phyloP scores from a whole-genome alignment of 495 filamentous ascomycete genomes.

The Xylaria curta region DNA sequence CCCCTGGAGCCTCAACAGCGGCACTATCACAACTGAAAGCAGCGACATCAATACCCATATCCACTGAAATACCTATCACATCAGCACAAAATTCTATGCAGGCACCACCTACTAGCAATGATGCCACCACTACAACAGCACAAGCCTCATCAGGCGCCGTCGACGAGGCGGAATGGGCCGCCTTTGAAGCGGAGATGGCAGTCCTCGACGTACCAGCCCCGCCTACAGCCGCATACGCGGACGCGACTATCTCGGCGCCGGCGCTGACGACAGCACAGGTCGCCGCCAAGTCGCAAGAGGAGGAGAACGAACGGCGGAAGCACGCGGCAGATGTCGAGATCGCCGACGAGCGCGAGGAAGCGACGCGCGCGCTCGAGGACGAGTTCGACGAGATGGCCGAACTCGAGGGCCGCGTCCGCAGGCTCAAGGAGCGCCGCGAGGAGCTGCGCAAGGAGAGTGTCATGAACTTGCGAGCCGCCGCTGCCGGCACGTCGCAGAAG shows the following conservation, averaged over 20 bases:
- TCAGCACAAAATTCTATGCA: conserved; percentile 29
- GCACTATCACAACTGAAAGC: conserved; percentile 13
- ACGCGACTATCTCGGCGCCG: conserved; percentile 73
- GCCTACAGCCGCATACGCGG: conserved; percentile 36
- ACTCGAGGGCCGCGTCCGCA: conserved; percentile 78
- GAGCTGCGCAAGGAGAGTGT: conserved; percentile 49
- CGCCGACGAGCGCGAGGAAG: conserved; percentile 84
- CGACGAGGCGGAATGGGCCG: conserved; percentile 88
- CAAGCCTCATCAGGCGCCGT: conserved; percentile 45
- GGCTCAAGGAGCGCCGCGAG: conserved; percentile 73
- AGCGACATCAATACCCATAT: conserved; percentile 28
- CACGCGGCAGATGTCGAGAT: conserved; percentile 63
- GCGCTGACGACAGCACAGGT: conserved; percentile 75
- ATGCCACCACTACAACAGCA: conserved; percentile 17
- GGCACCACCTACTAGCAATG: conserved; percentile 24
- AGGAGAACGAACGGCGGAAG: conserved; percentile 62
- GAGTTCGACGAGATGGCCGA: conserved; percentile 97
- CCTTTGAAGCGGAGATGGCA: conserved; percentile 86
- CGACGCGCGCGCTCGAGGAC: conserved; percentile 76
- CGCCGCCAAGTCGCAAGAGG: conserved; percentile 69
- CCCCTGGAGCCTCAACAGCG: conserved; percentile 29
- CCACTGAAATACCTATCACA: conserved; percentile 28
- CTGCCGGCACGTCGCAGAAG: not conserved
- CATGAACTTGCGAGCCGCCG: conserved; percentile 42
- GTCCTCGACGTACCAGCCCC: conserved; percentile 46